phyloP scores from a whole-genome alignment of 1,284 basidiomycete species.

The Exobasidium cylindrosporum region DNA sequence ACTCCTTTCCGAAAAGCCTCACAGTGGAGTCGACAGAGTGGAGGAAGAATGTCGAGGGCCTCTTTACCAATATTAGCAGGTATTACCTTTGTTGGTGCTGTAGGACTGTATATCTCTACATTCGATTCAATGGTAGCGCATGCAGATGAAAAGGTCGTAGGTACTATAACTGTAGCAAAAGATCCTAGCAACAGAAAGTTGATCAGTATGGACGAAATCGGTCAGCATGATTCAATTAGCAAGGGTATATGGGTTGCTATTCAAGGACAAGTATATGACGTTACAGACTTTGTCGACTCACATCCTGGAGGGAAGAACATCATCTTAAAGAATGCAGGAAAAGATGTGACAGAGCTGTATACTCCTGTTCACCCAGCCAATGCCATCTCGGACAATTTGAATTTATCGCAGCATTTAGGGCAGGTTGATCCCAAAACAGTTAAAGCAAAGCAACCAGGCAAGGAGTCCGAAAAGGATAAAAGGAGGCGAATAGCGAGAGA shows the following conservation, averaged over 20 bases:
- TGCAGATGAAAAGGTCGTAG: neutral
- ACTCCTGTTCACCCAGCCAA: slow-evolving; percentile 72
- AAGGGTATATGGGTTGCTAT: slow-evolving; percentile 48
- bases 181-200: neutral
- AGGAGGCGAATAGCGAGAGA: slow-evolving; percentile 63
- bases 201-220: slow-evolving; percentile 42
- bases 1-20: neutral
- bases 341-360: slow-evolving; percentile 72
- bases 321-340: slow-evolving; percentile 74
- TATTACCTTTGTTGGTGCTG: neutral
- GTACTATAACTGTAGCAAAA: neutral
- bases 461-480: slow-evolving; percentile 67
- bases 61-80: neutral
- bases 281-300: slow-evolving; percentile 74
- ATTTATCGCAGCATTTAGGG: slow-evolving; percentile 69
- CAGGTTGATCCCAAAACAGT: slow-evolving; percentile 64
- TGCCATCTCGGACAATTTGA: slow-evolving; percentile 68
- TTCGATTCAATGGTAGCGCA: neutral
- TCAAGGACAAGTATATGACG: slow-evolving; percentile 53
- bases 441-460: slow-evolving; percentile 61
- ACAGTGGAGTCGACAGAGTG: neutral
- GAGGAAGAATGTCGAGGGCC: neutral
- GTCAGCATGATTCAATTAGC: slow-evolving; percentile 32
- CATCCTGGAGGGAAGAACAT: slow-evolving; percentile 78
- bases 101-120: neutral